Percentiles rank a stretch among this genome's conserved stretches.
Conservation (phyloP, 139 green algal genomes). For the Coccomyxa sp. region DNA sequence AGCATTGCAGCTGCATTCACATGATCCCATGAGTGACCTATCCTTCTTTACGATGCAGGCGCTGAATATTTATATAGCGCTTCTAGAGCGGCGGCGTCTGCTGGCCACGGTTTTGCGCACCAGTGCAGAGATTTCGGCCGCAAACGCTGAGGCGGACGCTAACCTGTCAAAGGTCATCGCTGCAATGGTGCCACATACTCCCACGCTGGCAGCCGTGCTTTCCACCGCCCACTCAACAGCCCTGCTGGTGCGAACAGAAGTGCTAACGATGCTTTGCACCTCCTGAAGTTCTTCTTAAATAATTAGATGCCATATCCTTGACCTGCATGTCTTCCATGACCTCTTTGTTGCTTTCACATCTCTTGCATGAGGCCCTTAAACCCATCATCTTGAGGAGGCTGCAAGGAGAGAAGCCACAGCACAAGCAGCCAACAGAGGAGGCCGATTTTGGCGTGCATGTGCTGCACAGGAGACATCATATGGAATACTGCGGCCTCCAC, state of each 20-base stretch:
- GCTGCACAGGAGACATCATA: conserved; percentile 64
- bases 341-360: not conserved
- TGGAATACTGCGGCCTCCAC: conserved; percentile 62
- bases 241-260: not conserved
- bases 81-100: conserved; percentile 66
- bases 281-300: not conserved
- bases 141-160: conserved; percentile 11
- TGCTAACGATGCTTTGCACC: not conserved
- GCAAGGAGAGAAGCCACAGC: not conserved
- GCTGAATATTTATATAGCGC: conserved; percentile 74
- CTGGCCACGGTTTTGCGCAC: not conserved
- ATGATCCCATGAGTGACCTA: not conserved
- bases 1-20: not conserved
- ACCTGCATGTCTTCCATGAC: not conserved
- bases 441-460: not conserved
- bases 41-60: conserved; percentile 35
- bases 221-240: not conserved
- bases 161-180: conserved; percentile 25
- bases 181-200: conserved; percentile 25
- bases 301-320: not conserved
- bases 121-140: conserved; percentile 6
- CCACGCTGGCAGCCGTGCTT: conserved; percentile 8
- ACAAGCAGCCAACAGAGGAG: not conserved
- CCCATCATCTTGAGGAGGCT: not conserved
- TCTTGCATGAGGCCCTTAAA: not conserved